A percentile compares a stretch with the other conserved stretches of the same genome.
Conservation (phyloP, 306 rosid species). For the Dryas drummondii region DNA sequence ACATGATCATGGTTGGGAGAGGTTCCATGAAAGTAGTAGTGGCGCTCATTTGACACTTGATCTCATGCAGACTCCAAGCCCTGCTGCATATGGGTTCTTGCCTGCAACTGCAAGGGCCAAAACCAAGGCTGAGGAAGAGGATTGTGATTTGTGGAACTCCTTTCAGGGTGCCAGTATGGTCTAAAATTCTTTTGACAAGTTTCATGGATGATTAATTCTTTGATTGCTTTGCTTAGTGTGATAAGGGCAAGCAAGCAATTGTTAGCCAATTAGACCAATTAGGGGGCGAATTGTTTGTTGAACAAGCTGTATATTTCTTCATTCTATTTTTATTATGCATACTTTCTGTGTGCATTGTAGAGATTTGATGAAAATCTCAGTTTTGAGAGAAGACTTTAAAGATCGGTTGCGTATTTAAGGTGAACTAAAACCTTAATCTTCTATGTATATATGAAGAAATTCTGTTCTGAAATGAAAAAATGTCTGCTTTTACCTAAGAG, state of each 20-base stretch:
- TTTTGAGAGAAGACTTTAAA: too few species aligned
- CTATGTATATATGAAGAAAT: too few species aligned
- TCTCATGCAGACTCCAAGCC: slow-evolving; percentile 47
- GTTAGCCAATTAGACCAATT: neutral
- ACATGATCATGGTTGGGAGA: slow-evolving; percentile 35
- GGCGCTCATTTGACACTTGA: slow-evolving; percentile 36
- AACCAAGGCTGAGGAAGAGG: slow-evolving; percentile 40
- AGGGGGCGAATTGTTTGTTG: neutral
- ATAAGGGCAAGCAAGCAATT: neutral
- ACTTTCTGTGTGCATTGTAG: too few species aligned
- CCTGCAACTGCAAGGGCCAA: slow-evolving; percentile 31
- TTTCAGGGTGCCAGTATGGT: slow-evolving; percentile 25
- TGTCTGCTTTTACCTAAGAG: too few species aligned
- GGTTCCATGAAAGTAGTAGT: slow-evolving; percentile 25
- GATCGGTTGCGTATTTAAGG: too few species aligned
- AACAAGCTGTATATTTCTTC: too few species aligned
- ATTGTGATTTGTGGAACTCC: slow-evolving; percentile 48
- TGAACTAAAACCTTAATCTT: too few species aligned
- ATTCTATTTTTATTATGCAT: too few species aligned
- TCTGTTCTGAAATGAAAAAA: too few species aligned
- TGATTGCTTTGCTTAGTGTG: neutral
- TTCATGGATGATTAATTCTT: neutral
- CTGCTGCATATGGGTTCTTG: slow-evolving; percentile 32
- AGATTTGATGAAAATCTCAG: too few species aligned
- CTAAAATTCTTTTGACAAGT: neutral